A percentile compares a stretch with the other conserved stretches of the same genome.
Evolutionary conservation across 345 rosid genomes (phyloP).

Genomic region (Turnera subulata): DNA sequence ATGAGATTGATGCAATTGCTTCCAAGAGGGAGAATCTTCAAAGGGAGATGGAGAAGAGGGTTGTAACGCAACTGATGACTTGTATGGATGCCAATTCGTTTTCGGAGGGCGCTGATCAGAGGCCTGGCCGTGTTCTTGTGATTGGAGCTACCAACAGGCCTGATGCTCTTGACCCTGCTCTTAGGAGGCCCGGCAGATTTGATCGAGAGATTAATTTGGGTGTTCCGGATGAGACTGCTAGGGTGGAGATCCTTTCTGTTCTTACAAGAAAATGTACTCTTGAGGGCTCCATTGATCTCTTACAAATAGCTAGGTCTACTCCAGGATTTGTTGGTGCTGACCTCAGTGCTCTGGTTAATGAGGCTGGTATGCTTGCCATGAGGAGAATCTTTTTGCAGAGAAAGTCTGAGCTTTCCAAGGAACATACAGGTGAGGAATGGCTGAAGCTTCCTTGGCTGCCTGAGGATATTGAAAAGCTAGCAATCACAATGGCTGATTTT

Average conservation of each 20-base stretch:
- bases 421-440: slow-evolving; percentile 46
- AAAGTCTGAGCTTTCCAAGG: slow-evolving; percentile 41
- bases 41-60: slow-evolving; percentile 89
- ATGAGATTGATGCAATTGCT: slow-evolving; percentile 94
- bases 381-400: slow-evolving; percentile 55
- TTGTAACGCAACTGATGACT: slow-evolving; percentile 87
- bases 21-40: slow-evolving; percentile 85
- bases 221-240: slow-evolving; percentile 77
- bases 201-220: slow-evolving; percentile 82
- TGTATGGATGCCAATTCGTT: slow-evolving; percentile 70
- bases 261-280: slow-evolving; percentile 55
- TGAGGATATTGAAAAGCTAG: slow-evolving; percentile 68
- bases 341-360: slow-evolving; percentile 62
- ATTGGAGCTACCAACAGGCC: slow-evolving; percentile 97
- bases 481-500: slow-evolving; percentile 73
- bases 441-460: slow-evolving; percentile 74
- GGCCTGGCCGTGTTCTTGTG: slow-evolving; percentile 66
- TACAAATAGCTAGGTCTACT: slow-evolving; percentile 81
- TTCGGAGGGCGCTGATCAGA: slow-evolving; percentile 29
- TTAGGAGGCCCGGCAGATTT: slow-evolving; percentile 94
- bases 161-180: slow-evolving; percentile 80
- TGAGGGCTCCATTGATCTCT: slow-evolving; percentile 74
- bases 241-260: slow-evolving; percentile 74
- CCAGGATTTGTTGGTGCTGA: slow-evolving; percentile 99
- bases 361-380: slow-evolving; percentile 82